Evolutionary conservation across 305 asterid genomes (phyloP), one percentile per base, ranked within the genome.

Genomic region (Fraxinus dipetala): DNA sequence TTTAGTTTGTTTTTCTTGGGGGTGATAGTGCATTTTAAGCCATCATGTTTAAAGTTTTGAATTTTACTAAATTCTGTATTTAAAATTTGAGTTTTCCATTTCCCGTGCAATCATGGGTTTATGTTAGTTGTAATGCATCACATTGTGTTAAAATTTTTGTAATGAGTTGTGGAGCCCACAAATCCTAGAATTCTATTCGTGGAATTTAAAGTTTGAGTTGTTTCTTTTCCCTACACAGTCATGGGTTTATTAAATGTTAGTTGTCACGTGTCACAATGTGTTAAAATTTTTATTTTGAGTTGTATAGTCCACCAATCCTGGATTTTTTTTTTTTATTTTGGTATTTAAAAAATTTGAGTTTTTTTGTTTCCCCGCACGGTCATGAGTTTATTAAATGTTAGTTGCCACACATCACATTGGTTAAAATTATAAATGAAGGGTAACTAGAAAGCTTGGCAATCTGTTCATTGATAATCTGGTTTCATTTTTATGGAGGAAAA

Each of bases 401-500:
- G 51, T 40, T 40, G 51, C 4, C 51, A 40, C 16, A 10, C 16
- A 40, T 40, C 51, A 40, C 51, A 75, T 74, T 72, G 72, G 13
- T 51, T n/a, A 77, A 36, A 76, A 35, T 75, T 35, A 63, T 3
- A 67, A 67, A 40, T 36, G 36, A 40, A 20, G 61, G 67, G 54
- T 51, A 77, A 43, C 69, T 0, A 59, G 69, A 36, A 59, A 65
- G 72, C 67, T 18, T 56, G 67, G 8, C 67, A 56, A 18, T 56
- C 8, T 56, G 7, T 18, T n/a, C 67, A 16, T 2, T 56, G 59
- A 16, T 16, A 18, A 16, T 5, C 20, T 18, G 10, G 9, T 56
- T 18, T 6, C 61, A n/a, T 56, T 56, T 56, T 74, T 6, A 72
- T 35, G 76, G 82, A 75, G 59, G 84, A 81, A 63, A 80, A 36